Conservation (phyloP, 2,329 filamentous ascomycete genomes). For the Verticillium albo-atrum region DNA sequence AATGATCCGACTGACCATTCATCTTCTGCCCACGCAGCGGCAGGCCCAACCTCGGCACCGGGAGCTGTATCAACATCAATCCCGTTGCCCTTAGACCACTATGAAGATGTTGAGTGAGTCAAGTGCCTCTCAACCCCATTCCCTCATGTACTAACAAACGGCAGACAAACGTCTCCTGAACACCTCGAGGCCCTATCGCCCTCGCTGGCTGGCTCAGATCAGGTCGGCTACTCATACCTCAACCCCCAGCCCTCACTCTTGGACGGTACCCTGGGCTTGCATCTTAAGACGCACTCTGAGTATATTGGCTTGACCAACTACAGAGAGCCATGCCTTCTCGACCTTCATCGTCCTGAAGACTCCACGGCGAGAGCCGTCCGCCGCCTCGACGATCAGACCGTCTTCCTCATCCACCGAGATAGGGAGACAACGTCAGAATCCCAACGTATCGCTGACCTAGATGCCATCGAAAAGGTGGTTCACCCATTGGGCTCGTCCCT, state of each 20-base stretch:
- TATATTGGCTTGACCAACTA: conserved; percentile 57
- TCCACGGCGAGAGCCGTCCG: conserved; percentile 20
- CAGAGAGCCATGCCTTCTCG: conserved; percentile 52
- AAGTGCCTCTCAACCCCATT: background rate
- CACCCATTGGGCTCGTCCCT: conserved; percentile 58
- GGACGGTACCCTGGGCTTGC: conserved; percentile 46
- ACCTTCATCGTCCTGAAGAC: conserved; percentile 50
- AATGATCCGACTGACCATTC: conserved; percentile 4
- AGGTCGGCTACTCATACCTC: conserved; percentile 7
- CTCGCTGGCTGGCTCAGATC: conserved; percentile 8
- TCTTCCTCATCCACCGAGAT: conserved; percentile 30
- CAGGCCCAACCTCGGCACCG: conserved; percentile 6
- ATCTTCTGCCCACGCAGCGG: background rate
- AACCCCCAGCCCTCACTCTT: conserved; percentile 20
- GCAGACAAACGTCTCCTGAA: conserved; percentile 11
- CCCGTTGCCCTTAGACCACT: conserved; percentile 8
- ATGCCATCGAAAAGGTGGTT: conserved; percentile 57
- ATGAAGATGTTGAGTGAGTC: conserved; percentile 13
- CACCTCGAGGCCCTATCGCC: conserved; percentile 12
- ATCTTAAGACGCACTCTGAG: conserved; percentile 54
- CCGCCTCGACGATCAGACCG: conserved; percentile 27
- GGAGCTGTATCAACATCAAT: background rate
- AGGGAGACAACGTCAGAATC: conserved; percentile 29
- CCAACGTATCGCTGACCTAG: conserved; percentile 34
- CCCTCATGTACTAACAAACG: background rate